These are phyloP conservation scores for Corylus heterophylla DNA, from an alignment of 306 rosid genomes.

Conservation along the genomic window DNA sequence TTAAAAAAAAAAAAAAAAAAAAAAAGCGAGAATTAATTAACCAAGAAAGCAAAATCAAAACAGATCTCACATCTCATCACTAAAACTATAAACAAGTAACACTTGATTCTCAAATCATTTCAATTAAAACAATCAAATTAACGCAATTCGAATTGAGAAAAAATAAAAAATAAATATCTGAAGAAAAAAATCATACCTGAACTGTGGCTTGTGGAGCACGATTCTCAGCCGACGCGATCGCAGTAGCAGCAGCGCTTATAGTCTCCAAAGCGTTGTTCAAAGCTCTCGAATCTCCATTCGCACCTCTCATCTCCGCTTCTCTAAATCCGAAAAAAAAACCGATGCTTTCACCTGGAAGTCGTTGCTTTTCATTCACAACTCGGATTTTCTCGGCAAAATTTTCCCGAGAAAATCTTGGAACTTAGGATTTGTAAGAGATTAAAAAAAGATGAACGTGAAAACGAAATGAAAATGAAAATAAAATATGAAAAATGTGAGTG, in stretches of 20 bases:
- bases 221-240: conserved; percentile 65
- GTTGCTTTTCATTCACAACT: conserved; percentile 1
- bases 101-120: conserved; percentile 2
- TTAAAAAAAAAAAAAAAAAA: background rate
- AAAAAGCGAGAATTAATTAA: background rate
- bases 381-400: background rate
- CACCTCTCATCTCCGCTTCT: conserved; percentile 49
- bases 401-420: conserved; percentile 2
- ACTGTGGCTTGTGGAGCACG: conserved; percentile 59
- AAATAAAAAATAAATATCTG: background rate
- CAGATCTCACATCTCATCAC: conserved; percentile 15
- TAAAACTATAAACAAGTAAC: background rate
- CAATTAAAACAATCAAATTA: conserved; percentile 12
- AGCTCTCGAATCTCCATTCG: conserved; percentile 43
- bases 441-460: background rate
- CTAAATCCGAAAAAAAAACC: background rate
- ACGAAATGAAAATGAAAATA: background rate
- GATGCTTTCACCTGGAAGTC: conserved; percentile 14
- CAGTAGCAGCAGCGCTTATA: conserved; percentile 91
- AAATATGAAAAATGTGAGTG: background rate
- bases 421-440: background rate
- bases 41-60: background rate
- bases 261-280: conserved; percentile 64
- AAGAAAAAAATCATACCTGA: conserved; percentile 41
- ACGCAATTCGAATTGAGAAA: background rate